phyloP scores from a whole-genome alignment of 257 asterid genomes.

The Haberlea rhodopensis region DNA sequence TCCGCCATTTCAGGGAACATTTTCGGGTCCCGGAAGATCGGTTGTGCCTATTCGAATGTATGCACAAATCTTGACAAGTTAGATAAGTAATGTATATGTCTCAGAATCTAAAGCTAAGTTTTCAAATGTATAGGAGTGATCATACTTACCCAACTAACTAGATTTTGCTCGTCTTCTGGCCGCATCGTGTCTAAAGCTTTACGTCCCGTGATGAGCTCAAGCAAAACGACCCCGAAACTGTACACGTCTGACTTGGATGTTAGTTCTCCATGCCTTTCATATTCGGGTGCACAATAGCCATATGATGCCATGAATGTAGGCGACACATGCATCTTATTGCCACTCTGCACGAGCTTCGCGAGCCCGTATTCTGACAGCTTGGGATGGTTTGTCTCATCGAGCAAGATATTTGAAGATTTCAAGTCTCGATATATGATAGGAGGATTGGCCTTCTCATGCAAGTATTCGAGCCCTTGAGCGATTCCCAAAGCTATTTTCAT shows the following conservation, averaged over 20 bases:
- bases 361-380: slow-evolving; percentile 60
- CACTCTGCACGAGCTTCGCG: slow-evolving; percentile 47
- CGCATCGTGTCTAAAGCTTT: slow-evolving; percentile 50
- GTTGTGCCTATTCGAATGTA: slow-evolving; percentile 49
- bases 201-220: slow-evolving; percentile 73
- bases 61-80: slow-evolving; percentile 1
- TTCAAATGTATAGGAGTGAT: background rate
- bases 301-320: slow-evolving; percentile 41
- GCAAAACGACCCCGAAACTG: slow-evolving; percentile 60
- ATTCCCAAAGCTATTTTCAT: slow-evolving; percentile 68
- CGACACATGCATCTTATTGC: slow-evolving; percentile 41
- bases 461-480: slow-evolving; percentile 64
- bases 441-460: slow-evolving; percentile 59
- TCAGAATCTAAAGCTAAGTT: background rate
- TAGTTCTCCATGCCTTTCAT: slow-evolving; percentile 51
- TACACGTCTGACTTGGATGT: slow-evolving; percentile 64
- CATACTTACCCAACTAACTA: slow-evolving; percentile 60
- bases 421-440: slow-evolving; percentile 60
- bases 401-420: slow-evolving; percentile 46
- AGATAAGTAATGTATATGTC: slow-evolving; percentile 3
- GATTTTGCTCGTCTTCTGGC: slow-evolving; percentile 50
- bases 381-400: slow-evolving; percentile 46
- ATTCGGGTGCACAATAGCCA: slow-evolving; percentile 71
- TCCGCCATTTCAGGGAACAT: slow-evolving; percentile 68
- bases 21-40: slow-evolving; percentile 55